Conservation (phyloP, 2,329 filamentous ascomycete species). For the Paramyrothecium sp. region DNA sequence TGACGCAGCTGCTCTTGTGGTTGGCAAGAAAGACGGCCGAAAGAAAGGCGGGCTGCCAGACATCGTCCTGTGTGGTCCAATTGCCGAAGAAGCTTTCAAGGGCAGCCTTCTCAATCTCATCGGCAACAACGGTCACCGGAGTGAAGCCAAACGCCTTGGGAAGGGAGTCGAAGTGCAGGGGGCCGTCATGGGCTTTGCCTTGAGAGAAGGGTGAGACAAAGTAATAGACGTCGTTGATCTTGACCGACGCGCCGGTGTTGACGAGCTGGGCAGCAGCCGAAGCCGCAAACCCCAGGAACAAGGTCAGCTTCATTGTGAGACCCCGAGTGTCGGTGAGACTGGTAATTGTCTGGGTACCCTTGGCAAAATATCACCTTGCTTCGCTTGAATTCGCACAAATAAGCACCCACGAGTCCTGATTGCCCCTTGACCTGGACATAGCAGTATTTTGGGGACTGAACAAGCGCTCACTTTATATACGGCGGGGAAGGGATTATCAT, state of each 20-base stretch:
- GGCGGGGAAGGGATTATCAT: background rate
- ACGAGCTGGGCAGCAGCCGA: conserved; percentile 19
- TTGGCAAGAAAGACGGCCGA: conserved; percentile 16
- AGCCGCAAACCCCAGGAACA: conserved; percentile 8
- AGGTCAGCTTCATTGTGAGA: background rate
- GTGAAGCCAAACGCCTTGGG: conserved; percentile 27
- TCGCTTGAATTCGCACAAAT: too few species aligned
- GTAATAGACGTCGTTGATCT: conserved; percentile 27
- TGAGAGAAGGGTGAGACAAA: conserved; percentile 31
- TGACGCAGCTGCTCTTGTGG: conserved; percentile 11
- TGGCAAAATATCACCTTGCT: background rate
- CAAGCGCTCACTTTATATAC: too few species aligned
- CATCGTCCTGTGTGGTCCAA: conserved; percentile 26
- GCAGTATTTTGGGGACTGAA: too few species aligned
- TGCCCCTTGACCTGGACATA: too few species aligned
- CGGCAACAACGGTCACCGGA: conserved; percentile 30
- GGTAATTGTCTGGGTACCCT: background rate
- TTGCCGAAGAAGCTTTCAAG: conserved; percentile 23
- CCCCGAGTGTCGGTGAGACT: background rate
- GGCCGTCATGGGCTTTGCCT: conserved; percentile 18
- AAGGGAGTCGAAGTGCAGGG: conserved; percentile 9
- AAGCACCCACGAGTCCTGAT: too few species aligned
- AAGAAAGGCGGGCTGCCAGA: conserved; percentile 22
- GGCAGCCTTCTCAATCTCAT: conserved; percentile 12
- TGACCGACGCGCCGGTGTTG: conserved; percentile 27